These are phyloP conservation scores for Gillenia trifoliata DNA, from an alignment of 306 rosid genomes.

Conservation along the genomic window DNA sequence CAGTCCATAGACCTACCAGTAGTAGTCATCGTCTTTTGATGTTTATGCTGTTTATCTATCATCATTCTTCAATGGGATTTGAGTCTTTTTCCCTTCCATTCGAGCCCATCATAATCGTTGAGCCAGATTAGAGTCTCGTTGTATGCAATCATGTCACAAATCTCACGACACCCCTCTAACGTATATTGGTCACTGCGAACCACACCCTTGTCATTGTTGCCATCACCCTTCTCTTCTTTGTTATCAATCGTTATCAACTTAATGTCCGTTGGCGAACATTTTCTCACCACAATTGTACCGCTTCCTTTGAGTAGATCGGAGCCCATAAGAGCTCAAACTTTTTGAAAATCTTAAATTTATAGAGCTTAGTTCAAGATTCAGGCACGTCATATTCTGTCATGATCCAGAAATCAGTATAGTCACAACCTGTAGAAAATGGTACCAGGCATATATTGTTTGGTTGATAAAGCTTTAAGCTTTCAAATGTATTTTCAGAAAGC, in stretches of 20 bases:
- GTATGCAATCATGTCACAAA: neutral
- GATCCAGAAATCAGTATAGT: neutral
- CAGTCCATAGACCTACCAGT: too few relatives aligned
- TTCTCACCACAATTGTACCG: neutral
- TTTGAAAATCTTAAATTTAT: too few relatives aligned
- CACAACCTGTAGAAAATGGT: too few relatives aligned
- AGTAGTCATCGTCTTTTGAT: too few relatives aligned
- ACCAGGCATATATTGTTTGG: too few relatives aligned
- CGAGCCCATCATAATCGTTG: neutral
- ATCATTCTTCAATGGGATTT: neutral
- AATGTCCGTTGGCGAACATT: too few relatives aligned
- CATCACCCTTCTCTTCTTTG: neutral
- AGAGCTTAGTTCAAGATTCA: neutral
- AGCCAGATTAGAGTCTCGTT: neutral
- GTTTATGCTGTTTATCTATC: too few relatives aligned
- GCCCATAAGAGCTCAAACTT: too few relatives aligned
- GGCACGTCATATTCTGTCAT: neutral
- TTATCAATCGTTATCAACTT: neutral
- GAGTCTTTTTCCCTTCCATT: neutral
- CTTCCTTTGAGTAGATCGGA: neutral
- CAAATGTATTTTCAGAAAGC: too few relatives aligned
- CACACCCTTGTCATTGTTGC: neutral
- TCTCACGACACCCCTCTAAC: neutral
- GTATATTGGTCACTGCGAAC: neutral
- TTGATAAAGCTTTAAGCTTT: too few relatives aligned